Evolutionary conservation across 2,329 filamentous ascomycete genomes (phyloP), one percentile per base, ranked within the genome.

Genomic region (Colletotrichum truncatum): DNA sequence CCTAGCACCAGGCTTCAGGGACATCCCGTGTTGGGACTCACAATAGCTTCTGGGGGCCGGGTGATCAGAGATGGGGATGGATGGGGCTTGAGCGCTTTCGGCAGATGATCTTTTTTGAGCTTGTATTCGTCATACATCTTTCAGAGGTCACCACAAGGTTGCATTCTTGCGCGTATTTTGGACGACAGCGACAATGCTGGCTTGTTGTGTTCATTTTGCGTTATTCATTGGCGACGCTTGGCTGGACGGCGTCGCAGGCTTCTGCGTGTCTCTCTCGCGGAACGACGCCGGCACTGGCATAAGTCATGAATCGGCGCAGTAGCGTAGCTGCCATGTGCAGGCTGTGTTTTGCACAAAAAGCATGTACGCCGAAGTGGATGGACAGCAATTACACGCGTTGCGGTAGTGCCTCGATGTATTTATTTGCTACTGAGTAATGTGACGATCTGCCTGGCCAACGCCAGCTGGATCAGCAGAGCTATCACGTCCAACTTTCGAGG

Each of bases 51-150:
- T 41, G 18, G 18, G 26, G 38, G 48, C 7, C 26, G 21, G 49
- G 18, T 16, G 36, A 48, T 36, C 41, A 30, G 16, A 28, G 21
- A 43, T 59, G 12, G 56, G 23, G 34, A 41, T 14, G 32, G 7
- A 16, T 21, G 59, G 28, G 60, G 60, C 45, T 45, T 59, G 60
- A 46, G 60, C 45, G 45, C 28, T 45, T n/a, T 60, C 55, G 60
- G 60, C 38, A 64, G 60, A 64, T 64, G 60, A 39, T 59, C 54
- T 34, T 32, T 36, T 32, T 30, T 38, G 59, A 53, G 60, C 36
- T 39, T 46, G 60, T 32, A 53, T 38, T 60, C 60, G 55, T 60
- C 60, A 60, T 64, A 28, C 14, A 28, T n/a, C 34, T 41, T 41
- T 32, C 34, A 43, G 39, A 34, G 32, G 38, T 16, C 11, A 26